These are phyloP conservation scores for Chrysosporium keratinophilum DNA, from an alignment of 2,329 filamentous ascomycete genomes.

Conservation along the genomic window DNA sequence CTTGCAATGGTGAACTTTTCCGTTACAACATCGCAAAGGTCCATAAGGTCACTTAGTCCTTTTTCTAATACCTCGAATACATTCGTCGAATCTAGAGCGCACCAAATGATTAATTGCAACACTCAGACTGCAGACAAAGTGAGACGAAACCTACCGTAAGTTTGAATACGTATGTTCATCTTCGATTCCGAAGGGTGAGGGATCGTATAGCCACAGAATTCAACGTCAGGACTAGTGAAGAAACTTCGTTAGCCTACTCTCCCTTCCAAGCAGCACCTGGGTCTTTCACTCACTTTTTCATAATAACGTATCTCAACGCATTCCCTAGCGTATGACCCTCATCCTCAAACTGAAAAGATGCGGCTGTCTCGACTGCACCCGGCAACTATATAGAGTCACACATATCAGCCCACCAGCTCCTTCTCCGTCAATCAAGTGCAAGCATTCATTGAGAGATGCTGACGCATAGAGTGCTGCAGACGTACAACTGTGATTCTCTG, in stretches of 20 bases:
- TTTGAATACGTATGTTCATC: conserved; percentile 97
- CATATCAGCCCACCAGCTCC: neutral
- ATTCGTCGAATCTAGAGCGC: conserved; percentile 56
- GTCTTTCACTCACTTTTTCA: conserved; percentile 74
- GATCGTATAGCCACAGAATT: conserved; percentile 97
- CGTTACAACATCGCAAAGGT: conserved; percentile 85
- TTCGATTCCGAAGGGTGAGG: conserved; percentile 91
- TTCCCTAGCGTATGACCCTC: conserved; percentile 96
- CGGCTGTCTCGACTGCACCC: conserved; percentile 72
- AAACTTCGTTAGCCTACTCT: neutral
- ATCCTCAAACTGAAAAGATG: conserved; percentile 86
- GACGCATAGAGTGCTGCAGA: neutral
- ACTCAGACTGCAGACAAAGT: neutral
- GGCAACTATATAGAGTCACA: conserved; percentile 52
- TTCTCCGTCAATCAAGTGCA: neutral
- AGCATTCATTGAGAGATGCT: neutral
- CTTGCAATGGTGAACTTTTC: conserved; percentile 70
- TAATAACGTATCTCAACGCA: conserved; percentile 85
- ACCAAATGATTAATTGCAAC: neutral
- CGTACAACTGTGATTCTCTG: conserved; percentile 55
- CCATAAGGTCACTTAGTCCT: conserved; percentile 76
- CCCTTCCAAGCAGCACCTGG: neutral
- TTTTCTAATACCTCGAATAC: conserved; percentile 83
- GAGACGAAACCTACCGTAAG: conserved; percentile 60
- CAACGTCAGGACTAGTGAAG: conserved; percentile 67